Conservation (phyloP, 345 rosid species). For the Angophora floribunda region DNA sequence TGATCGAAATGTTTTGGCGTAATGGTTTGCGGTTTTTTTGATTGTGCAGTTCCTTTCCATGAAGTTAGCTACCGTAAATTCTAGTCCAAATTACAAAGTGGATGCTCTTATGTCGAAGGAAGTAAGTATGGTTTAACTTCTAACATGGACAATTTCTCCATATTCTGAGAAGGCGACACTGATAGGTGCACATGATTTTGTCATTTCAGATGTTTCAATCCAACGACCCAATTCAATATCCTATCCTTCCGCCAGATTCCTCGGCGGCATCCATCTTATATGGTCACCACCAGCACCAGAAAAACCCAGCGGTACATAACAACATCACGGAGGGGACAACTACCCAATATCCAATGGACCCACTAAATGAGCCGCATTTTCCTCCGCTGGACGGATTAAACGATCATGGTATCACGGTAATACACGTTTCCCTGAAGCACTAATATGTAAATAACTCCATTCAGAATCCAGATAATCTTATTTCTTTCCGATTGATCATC, state of each 20-base stretch:
- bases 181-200: neutral
- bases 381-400: constrained; percentile 28
- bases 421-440: neutral
- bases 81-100: constrained; percentile 64
- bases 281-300: constrained; percentile 12
- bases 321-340: constrained; percentile 20
- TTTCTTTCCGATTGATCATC: neutral
- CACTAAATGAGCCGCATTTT: constrained; percentile 25
- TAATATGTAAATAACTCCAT: neutral
- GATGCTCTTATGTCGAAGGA: constrained; percentile 52
- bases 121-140: constrained; percentile 34
- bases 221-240: constrained; percentile 30
- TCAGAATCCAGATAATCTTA: neutral
- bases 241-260: constrained; percentile 47
- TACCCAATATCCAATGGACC: constrained; percentile 25
- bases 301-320: constrained; percentile 20
- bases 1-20: neutral
- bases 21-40: neutral
- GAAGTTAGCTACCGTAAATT: constrained; percentile 84
- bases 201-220: constrained; percentile 36
- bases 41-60: constrained; percentile 75
- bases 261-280: constrained; percentile 33
- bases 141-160: neutral
- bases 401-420: constrained; percentile 38
- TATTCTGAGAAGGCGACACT: neutral